Base-by-base conservation (phyloP, 2,329 filamentous ascomycete genomes). In the Ramularia collo-cygni region DNA sequence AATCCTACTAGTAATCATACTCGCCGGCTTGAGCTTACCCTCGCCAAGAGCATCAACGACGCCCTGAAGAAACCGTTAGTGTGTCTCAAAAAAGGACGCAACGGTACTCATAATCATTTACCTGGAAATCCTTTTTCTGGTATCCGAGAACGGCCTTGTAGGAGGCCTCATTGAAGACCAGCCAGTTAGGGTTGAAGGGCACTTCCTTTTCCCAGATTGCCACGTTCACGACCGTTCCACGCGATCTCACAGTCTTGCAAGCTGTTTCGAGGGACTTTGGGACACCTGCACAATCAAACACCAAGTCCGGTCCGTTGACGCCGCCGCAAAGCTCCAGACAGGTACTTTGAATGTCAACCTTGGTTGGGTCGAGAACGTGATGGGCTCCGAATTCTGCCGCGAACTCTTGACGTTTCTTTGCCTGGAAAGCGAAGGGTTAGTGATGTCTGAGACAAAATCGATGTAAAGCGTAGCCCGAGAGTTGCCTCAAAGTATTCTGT, bases 211-310 rank as follows among this genome's bases (percentile, higher is more conserved):
- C 76, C 75, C 76, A 81, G 3, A 82, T 74, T 0, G 78, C 76
- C n/a, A 82, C 69, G 44, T 82, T 82, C 2, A 82, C 69, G 0
- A 83, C 66, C 0, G 73, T 75, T 0, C 77, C 79, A 26, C 72
- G 65, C 0, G 68, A 65, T 35, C 69, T 65, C 2, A 77, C 70
- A 0, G 71, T 66, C 14, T 66, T 58, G 69, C 75, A 50, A 60
- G 75, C 49, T 44, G 64, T 62, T 12, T 60, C 54, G 14, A 61
- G 18, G 1, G 47, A 50, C 26, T 64, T 64, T n/a, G 71, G 66
- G 14, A 80, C 74, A 5, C 78, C 78, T 0, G 77, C 76, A 21
- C 76, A 77, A 46, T 83, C 77, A 46, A 81, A 79, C 0, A 75
- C 72, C 2, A 81, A 64, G 51, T 79, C 72, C 2, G 72, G 74